phyloP scores from a whole-genome alignment of 768 basidiomycete species.

The Pluteus cervinus region DNA sequence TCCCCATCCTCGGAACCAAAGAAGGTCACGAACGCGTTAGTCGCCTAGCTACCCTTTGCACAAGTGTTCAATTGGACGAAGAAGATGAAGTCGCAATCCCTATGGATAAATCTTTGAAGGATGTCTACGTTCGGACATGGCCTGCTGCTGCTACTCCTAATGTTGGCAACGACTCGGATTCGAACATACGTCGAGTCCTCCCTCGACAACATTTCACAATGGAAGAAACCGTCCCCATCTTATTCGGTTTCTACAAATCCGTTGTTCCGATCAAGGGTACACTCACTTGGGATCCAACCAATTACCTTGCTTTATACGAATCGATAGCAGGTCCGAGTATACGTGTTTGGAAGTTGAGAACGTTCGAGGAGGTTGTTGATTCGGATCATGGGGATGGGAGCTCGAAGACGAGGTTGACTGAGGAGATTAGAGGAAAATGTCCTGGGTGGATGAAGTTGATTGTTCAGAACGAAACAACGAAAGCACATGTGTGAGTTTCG shows the following conservation, averaged over 20 bases:
- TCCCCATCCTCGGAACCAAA: constrained; percentile 20
- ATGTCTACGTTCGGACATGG: constrained; percentile 11
- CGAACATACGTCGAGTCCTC: constrained; percentile 6
- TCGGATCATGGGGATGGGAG: constrained; percentile 8
- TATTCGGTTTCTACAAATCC: constrained; percentile 23
- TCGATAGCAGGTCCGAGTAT: constrained; percentile 15
- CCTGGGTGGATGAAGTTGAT: constrained; percentile 17
- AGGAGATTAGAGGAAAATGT: constrained; percentile 24
- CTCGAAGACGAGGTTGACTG: constrained; percentile 24
- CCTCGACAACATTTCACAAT: constrained; percentile 24
- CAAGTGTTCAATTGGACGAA: constrained; percentile 19
- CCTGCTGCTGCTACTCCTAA: constrained; percentile 1
- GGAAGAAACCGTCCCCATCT: constrained; percentile 24
- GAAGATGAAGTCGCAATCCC: constrained; percentile 17
- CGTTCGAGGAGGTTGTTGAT: constrained; percentile 19
- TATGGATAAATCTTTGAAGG: constrained; percentile 7
- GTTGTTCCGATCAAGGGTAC: constrained; percentile 22
- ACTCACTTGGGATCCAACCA: constrained; percentile 25
- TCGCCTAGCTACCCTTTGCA: constrained; percentile 22
- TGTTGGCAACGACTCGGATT: constrained; percentile 4
- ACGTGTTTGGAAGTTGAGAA: constrained; percentile 24
- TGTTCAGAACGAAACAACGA: constrained; percentile 19
- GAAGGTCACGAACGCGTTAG: constrained; percentile 27
- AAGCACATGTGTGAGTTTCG: constrained; percentile 20
- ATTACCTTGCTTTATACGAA: constrained; percentile 23